Evolutionary conservation across 2,329 filamentous ascomycete genomes (phyloP).

Genomic region (Colletotrichum endophyticum): DNA sequence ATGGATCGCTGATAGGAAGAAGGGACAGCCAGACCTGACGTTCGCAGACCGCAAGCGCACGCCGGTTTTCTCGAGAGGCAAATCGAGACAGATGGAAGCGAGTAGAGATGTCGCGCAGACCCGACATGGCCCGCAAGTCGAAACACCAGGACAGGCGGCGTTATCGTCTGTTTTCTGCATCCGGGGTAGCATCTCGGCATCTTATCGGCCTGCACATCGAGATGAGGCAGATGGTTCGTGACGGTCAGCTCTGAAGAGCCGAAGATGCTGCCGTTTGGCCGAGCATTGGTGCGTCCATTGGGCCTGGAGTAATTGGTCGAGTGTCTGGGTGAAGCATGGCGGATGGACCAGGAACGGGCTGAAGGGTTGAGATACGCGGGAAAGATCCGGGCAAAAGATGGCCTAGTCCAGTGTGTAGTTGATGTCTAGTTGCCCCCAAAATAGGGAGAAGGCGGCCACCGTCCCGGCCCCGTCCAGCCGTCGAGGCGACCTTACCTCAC

Average conservation of each 20-base stretch:
- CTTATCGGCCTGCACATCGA: constrained; percentile 8
- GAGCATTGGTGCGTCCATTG: constrained; percentile 7
- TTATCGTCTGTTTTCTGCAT: constrained; percentile 1
- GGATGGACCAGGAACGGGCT: background rate
- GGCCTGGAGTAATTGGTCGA: background rate
- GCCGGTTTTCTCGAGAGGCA: background rate
- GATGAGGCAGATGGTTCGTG: background rate
- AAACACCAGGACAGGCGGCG: background rate
- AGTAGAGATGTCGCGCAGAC: background rate
- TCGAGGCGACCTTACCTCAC: background rate
- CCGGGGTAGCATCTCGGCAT: constrained; percentile 11
- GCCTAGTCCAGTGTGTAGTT: background rate
- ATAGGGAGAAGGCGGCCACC: background rate
- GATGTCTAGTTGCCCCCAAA: background rate
- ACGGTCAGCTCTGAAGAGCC: background rate
- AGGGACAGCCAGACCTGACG: background rate
- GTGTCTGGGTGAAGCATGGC: background rate
- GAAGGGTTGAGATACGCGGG: constrained; percentile 2
- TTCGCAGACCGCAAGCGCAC: background rate
- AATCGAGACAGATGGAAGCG: background rate
- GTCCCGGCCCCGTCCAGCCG: background rate
- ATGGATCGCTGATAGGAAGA: background rate
- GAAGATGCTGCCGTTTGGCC: constrained; percentile 19
- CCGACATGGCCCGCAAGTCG: background rate
- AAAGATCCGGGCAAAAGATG: background rate